phyloP scores from a whole-genome alignment of 2,329 filamentous ascomycete genomes.

The Ilyonectria robusta region DNA sequence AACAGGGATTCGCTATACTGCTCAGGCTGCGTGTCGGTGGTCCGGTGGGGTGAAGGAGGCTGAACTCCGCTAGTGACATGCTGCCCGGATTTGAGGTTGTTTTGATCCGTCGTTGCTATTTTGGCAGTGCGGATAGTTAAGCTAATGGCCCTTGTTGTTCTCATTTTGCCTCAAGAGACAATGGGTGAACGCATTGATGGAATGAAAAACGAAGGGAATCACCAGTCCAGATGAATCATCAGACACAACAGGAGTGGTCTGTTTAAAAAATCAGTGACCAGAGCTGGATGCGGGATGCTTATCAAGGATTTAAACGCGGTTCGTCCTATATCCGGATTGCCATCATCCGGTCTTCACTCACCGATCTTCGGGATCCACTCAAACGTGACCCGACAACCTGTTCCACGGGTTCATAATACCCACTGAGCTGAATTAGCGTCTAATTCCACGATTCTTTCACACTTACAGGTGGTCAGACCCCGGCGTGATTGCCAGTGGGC shows the following conservation, averaged over 20 bases:
- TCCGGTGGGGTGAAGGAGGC: background rate
- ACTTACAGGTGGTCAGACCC: background rate
- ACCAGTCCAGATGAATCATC: background rate
- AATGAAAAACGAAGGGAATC: background rate
- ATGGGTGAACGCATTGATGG: background rate
- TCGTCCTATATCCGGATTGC: background rate
- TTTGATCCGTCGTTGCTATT: too few relatives aligned
- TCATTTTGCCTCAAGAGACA: background rate
- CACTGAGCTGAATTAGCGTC: background rate
- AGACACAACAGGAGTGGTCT: background rate
- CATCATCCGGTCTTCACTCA: background rate
- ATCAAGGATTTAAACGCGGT: background rate
- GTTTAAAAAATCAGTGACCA: background rate
- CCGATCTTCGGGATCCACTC: constrained; percentile 7
- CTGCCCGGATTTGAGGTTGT: background rate
- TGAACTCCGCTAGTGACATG: background rate
- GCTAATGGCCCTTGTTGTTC: too few relatives aligned
- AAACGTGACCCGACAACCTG: background rate
- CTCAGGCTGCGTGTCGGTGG: background rate
- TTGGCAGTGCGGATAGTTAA: too few relatives aligned
- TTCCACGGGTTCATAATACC: background rate
- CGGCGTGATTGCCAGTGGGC: constrained; percentile 3
- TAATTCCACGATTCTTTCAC: constrained; percentile 3
- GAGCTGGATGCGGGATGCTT: background rate
- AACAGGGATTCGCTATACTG: background rate